phyloP scores from a whole-genome alignment of 305 asterid species.

The Plantago coronopus region DNA sequence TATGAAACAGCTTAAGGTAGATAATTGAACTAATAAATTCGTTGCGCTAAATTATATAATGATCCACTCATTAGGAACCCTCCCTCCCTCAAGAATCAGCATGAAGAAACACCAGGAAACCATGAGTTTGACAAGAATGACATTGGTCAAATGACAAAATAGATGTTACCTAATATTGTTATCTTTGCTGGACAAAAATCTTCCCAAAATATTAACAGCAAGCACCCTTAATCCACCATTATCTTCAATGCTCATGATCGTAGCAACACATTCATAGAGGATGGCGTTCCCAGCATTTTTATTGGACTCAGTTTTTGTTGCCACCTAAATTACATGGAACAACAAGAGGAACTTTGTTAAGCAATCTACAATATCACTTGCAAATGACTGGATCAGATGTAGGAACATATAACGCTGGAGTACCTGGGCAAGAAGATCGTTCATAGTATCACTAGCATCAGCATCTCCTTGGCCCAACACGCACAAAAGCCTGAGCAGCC shows the following conservation, averaged over 20 bases:
- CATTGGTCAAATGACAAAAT: constrained; percentile 17
- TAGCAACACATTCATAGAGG: constrained; percentile 90
- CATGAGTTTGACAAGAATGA: constrained; percentile 8
- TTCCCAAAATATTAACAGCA: constrained; percentile 93
- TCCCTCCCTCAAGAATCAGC: too few relatives aligned
- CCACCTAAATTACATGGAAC: constrained; percentile 60
- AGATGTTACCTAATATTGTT: constrained; percentile 81
- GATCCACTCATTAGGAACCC: not conserved
- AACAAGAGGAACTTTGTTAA: constrained; percentile 20
- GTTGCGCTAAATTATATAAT: not conserved
- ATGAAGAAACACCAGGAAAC: constrained; percentile 8
- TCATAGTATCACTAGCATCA: constrained; percentile 93
- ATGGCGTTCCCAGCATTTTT: constrained; percentile 97
- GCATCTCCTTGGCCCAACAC: constrained; percentile 89
- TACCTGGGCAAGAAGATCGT: constrained; percentile 98
- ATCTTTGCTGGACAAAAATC: constrained; percentile 96
- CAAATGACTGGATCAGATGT: constrained; percentile 1
- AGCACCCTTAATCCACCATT: constrained; percentile 94
- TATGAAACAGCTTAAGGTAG: constrained; percentile 25
- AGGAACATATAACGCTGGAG: constrained; percentile 17
- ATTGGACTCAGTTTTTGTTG: constrained; percentile 93
- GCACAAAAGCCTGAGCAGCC: constrained; percentile 75
- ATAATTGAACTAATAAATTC: constrained; percentile 7
- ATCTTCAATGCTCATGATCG: constrained; percentile 89
- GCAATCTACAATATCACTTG: constrained; percentile 12